Base-by-base conservation (phyloP, 768 basidiomycete species). In the Termitomyces sp. region DNA sequence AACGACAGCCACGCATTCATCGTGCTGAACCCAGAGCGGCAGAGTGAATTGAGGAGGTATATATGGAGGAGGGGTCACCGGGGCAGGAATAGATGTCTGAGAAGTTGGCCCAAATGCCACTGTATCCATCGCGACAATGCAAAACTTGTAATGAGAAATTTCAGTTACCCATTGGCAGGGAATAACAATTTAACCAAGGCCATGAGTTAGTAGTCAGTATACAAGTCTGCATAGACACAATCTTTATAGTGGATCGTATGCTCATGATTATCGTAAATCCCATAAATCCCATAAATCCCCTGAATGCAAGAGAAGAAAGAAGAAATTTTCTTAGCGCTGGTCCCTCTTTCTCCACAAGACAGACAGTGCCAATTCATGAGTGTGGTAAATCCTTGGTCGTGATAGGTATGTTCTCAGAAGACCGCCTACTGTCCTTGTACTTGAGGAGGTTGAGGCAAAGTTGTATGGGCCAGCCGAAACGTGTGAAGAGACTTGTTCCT, bases 401-500 rank as follows among this genome's bases (percentile, higher is more conserved):
- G 22, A 59, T 53, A 16, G 61, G 61, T 54, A 59, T 59, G 5
- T 36, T 40, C n/a, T 58, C 50, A 6, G 48, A 20, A 0, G 26
- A 18, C 24, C 42, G 43, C 42, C 53, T 50, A 2, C 30, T n/a
- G 13, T 32, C 20, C 38, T 13, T 46, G n/a, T 14, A 32, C 18
- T 33, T 43, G 13, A 61, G 28, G 42, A 61, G 28, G 16, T 61
- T 59, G n/a, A 53, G 24, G 38, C 56, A 62, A 26, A 75, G 62
- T 30, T 63, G 49, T 30, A 71, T 36, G 6, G 77, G 77, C 75
- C 75, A 77, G 10, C 61, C 63, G 0, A 77, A 64, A n/a, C 74
- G 70, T 57, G 57, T 65, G 64, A 66, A 69, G 53, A 75, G 62
- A 14, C 64, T 63, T 7, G 69, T 63, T 1, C 64, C 52, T 0